A percentile compares a stretch with the other conserved stretches of the same genome.
Conservation (phyloP, 176 grass and related monocot species). For the Avena insularis region DNA sequence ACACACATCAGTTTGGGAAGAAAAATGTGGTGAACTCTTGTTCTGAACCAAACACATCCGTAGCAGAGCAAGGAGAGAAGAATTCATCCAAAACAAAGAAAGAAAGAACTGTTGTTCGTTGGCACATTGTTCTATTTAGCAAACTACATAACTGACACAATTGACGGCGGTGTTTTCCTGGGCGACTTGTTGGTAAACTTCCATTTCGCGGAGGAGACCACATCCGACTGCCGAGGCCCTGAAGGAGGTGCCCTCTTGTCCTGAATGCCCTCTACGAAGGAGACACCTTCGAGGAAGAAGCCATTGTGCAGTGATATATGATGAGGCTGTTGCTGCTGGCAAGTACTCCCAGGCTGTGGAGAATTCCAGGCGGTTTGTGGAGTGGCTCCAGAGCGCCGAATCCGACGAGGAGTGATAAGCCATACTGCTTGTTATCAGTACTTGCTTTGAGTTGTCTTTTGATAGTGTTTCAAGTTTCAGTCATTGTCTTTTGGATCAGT, state of each 20-base stretch:
- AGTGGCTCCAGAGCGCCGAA: conserved; percentile 78
- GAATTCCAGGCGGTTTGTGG: conserved; percentile 63
- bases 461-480: background rate
- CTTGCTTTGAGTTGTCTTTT: background rate
- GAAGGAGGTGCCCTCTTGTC: too few relatives aligned
- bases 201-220: too few relatives aligned
- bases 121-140: background rate
- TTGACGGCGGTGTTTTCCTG: too few relatives aligned
- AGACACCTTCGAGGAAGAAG: too few relatives aligned
- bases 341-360: conserved; percentile 56
- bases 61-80: background rate
- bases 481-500: background rate
- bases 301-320: too few relatives aligned
- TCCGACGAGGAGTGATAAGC: conserved; percentile 28
- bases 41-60: background rate
- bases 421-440: too few relatives aligned
- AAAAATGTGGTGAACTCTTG: background rate
- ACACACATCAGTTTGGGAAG: background rate
- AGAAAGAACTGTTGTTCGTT: background rate
- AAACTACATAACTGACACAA: background rate
- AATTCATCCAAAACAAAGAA: background rate
- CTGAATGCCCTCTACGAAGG: too few relatives aligned
- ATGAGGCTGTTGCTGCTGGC: conserved; percentile 34
- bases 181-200: too few relatives aligned
- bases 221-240: too few relatives aligned